Percentiles rank a stretch among this genome's conserved stretches.
Conservation (phyloP, 2,329 filamentous ascomycete species). For the Bisporella sp. region DNA sequence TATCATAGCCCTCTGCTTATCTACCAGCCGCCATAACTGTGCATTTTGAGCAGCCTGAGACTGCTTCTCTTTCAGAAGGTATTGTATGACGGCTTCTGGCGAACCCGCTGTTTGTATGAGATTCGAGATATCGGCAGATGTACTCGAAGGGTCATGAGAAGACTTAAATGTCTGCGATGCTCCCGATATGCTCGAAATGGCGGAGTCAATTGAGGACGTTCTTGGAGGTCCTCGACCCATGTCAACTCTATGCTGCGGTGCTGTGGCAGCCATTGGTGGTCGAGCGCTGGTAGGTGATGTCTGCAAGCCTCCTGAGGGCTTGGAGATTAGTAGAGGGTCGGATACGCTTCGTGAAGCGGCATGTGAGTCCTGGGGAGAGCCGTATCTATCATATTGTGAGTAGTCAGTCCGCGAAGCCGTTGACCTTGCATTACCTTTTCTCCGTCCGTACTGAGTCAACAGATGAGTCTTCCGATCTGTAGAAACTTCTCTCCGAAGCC, state of each 20-base stretch:
- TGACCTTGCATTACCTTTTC: neutral
- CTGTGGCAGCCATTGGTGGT: conserved; percentile 22
- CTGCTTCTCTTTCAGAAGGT: conserved; percentile 86
- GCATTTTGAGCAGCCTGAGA: conserved; percentile 82
- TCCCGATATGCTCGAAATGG: conserved; percentile 70
- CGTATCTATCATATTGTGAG: no score
- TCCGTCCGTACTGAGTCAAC: conserved; percentile 14
- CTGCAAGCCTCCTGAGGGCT: conserved; percentile 8
- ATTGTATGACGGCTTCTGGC: conserved; percentile 80
- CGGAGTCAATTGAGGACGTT: conserved; percentile 87
- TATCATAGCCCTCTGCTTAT: conserved; percentile 94
- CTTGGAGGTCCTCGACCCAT: conserved; percentile 43
- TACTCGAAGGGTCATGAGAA: conserved; percentile 45
- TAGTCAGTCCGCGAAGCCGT: no score
- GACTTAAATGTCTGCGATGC: conserved; percentile 51
- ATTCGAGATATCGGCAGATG: conserved; percentile 69
- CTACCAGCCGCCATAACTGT: conserved; percentile 90
- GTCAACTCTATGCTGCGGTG: conserved; percentile 21
- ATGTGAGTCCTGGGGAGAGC: conserved; percentile 18
- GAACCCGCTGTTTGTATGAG: conserved; percentile 82
- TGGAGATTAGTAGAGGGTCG: conserved; percentile 22
- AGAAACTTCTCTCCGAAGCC: conserved; percentile 28
- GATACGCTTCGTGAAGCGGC: conserved; percentile 26
- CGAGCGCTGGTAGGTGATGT: conserved; percentile 14
- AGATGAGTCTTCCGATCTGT: conserved; percentile 19